Conservation (phyloP, 1,284 basidiomycete genomes). For the Rhodotorula mucilaginosa region DNA sequence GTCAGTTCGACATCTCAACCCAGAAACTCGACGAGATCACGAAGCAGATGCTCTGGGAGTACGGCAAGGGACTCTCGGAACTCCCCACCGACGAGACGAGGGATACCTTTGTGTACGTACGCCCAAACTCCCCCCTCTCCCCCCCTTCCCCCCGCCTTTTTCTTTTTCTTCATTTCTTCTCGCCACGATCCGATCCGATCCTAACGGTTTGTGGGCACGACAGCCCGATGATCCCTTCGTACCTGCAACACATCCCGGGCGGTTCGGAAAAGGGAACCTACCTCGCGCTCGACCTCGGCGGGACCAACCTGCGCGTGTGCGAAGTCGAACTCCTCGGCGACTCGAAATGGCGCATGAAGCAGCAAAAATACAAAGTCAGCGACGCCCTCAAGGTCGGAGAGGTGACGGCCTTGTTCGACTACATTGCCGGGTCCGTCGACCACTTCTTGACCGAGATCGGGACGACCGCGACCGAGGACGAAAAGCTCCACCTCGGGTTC, state of each 20-base stretch:
- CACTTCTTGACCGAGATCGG: conserved; percentile 77
- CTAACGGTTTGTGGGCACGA: too few species aligned
- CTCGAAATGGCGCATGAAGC: conserved; percentile 79
- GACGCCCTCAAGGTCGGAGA: conserved; percentile 86
- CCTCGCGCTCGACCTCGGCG: conserved; percentile 87
- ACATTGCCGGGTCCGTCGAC: conserved; percentile 93
- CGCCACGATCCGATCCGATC: not conserved
- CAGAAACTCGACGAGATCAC: conserved; percentile 67
- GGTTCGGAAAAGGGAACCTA: conserved; percentile 89
- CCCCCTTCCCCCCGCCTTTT: not conserved
- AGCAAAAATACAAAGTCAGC: conserved; percentile 92
- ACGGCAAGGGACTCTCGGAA: conserved; percentile 58
- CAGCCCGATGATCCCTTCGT: conserved; percentile 60
- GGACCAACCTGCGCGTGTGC: conserved; percentile 79
- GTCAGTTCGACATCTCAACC: conserved; percentile 65
- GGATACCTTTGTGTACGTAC: conserved; percentile 43
- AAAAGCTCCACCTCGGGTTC: conserved; percentile 75
- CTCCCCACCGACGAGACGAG: conserved; percentile 34
- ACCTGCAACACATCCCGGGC: conserved; percentile 83
- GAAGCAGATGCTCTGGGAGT: conserved; percentile 73
- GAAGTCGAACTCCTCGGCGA: conserved; percentile 83
- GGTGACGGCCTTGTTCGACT: conserved; percentile 79
- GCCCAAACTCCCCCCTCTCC: not conserved
- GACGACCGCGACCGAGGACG: conserved; percentile 50
- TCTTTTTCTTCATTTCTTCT: not conserved